Base-by-base conservation (phyloP, 306 rosid genomes). In the Citrullus mucosospermus region DNA sequence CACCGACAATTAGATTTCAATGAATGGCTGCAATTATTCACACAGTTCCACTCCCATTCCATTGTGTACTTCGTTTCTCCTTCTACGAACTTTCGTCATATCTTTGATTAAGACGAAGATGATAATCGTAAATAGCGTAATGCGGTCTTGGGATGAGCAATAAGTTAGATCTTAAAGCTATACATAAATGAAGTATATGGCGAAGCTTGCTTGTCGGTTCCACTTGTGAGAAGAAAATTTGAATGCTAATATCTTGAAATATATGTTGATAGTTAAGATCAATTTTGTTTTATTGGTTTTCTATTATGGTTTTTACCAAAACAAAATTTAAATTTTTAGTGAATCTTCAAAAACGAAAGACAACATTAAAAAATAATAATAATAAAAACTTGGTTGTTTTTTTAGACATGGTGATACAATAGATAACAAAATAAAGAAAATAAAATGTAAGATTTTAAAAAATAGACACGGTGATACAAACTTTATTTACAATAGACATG, bases 1-100 rank as follows among this genome's bases (percentile, higher is more conserved):
- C 84, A 80, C 84, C 84, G 84, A 81, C 84, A 77, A 9, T 39
- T 14, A 38, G 51, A 15, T 66, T 39, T 36, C 73, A 2, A 16
- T 2, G 18, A 39, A 38, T 66, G 73, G 20, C 15, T 18, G 43
- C 73, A 66, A 66, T 66, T 66, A 66, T 66, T 66, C 8, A 36
- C 6, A 18, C 51, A 36, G 48, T 30, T 62, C 68, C 41, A 62
- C 7, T 30, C 43, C 39, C 36, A 59, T 11, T 62, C 43, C 39
- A 5, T 63, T 63, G 4, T 65, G 48, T 36, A 34, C 46, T 16
- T 65, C 18, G 30, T 25, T 60, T 62, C 41, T 62, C 38, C 43
- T 62, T 62, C 38, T 14, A 30, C 5, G 10, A 62, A 32, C 12
- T 63, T 63, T 13, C 44, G 69, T 15, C 17, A 48, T 3, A 9